A percentile compares a stretch with the other conserved stretches of the same genome.
Conservation (phyloP, 345 rosid genomes). For the Eucalyptus pauciflora region DNA sequence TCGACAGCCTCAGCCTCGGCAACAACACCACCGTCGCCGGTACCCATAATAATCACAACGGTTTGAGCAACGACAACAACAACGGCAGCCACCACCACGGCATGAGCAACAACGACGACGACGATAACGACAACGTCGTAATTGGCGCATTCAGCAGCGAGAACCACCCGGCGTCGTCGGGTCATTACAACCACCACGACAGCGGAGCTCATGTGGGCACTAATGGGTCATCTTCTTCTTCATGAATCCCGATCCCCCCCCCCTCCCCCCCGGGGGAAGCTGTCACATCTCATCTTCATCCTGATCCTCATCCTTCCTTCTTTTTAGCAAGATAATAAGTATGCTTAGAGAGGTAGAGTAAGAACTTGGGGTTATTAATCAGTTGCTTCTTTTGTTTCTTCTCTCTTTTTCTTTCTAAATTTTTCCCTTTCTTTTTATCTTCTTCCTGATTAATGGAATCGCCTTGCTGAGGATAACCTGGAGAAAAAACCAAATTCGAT, state of each 20-base stretch:
- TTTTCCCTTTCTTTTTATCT: neutral
- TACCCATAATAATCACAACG: neutral
- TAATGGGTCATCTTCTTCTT: slow-evolving; percentile 40
- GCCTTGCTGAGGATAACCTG: slow-evolving; percentile 15
- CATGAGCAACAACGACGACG: neutral
- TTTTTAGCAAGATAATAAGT: slow-evolving; percentile 7
- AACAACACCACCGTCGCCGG: neutral
- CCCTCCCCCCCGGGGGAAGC: neutral
- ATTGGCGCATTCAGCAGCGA: neutral
- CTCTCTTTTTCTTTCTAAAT: neutral
- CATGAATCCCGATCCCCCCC: slow-evolving; percentile 4
- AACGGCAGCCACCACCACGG: neutral
- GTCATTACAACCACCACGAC: slow-evolving; percentile 3
- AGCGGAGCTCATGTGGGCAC: slow-evolving; percentile 13
- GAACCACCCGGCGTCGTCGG: neutral
- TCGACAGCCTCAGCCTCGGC: neutral
- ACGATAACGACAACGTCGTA: neutral
- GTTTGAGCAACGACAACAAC: neutral
- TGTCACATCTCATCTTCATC: neutral
- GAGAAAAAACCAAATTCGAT: slow-evolving; percentile 7
- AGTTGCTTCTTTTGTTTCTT: neutral
- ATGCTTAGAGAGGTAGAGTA: slow-evolving; percentile 1
- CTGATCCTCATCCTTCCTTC: neutral
- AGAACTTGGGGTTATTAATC: neutral
- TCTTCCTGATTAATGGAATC: slow-evolving; percentile 2